Evolutionary conservation across 2,329 filamentous ascomycete species (phyloP), one percentile per base, ranked within the genome.

Genomic region (Amylocarpus encephaloides): DNA sequence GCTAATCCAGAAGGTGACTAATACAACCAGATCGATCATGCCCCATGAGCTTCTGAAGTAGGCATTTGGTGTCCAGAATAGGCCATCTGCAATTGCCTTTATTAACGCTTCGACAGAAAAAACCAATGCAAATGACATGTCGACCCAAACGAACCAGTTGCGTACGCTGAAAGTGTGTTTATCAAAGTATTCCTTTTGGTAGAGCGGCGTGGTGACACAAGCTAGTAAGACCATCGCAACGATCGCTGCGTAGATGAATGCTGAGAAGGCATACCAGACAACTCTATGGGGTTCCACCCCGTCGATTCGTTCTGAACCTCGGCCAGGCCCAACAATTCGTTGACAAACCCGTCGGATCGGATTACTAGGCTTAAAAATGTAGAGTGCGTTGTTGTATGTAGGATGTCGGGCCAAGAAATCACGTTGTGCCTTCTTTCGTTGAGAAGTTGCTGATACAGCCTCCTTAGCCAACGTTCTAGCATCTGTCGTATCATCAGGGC

Each of bases 21-120:
- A 74, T 58, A 98, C 93, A 40, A 97, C 70, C 0, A 86, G 89
- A 64, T 98, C 93, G 57, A 98, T 96, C 54, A 95, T 83, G 6
- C 93, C 94, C 93, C 93, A 98, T 0, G 91, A 92, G 64, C 92
- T 92, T 61, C 93, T 84, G 66, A 96, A 89, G 66, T 95, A 98
- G 2, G 94, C 94, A 68, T 98, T 96, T 0, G 93, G 93, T 0
- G 93, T 96, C 81, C 88, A 97, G 66, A 96, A 86, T 61, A 95
- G 86, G 6, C 93, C 93, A 70, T 98, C 93, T 0, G 93, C 93
- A 61, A 98, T 82, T 49, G 95, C 83, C 67, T 98, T 98, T 71
- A 98, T 91, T 5, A 83, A 63, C 0, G 91, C 89, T 68, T 98
- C 93, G 6, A 88, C 65, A 0, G 86, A 86, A 70, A 98, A 98